Base-by-base conservation (phyloP, 2,329 filamentous ascomycete species). In the Septoria petroselini region DNA sequence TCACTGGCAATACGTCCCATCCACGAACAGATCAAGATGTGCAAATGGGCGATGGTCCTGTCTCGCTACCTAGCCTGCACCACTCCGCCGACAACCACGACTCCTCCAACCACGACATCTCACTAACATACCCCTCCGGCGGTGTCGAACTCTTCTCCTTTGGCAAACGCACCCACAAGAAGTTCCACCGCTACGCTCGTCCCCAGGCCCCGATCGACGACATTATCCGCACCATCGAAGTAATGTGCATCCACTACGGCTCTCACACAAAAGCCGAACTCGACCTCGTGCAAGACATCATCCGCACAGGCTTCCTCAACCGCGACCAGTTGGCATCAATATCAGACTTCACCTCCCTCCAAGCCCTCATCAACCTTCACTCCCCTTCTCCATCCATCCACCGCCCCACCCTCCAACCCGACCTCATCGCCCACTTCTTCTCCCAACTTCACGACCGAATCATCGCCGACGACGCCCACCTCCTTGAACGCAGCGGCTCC, bases 361-460 rank as follows among this genome's bases (percentile, higher is more conserved):
- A 44, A 37, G 12, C 12, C n/a, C 30, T 44, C 7, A 3, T 37
- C 15, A 18, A 2, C 9, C 12, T 4, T n/a, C 35, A 17, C n/a
- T 34, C 31, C 23, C 19, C 1, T 17, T 19, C 8, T 3, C 31
- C 8, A 7, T 18, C 2, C n/a, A 7, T 7, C 30, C 11, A 0
- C 18, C 31, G 12, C 4, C 15, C 29, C 31, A 34, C 3, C 12
- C 34, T 12, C 30, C 31, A 3, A 18, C 19, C 88, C 12, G 95
- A 95, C 70, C 84, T 58, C 42, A 41, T 55, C 7, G 51, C 59
- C 39, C 73, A 95, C 15, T 82, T 85, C 6, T 76, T 86, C 39
- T 79, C 80, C 37, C 79, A 97, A 67, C 84, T 89, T 14, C 96
- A 96, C 71, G 84, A 91, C 64, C 87, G 91, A 44, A 91, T 88